Evolutionary conservation across 345 rosid species (phyloP).

Genomic region (Aurinia saxatilis): DNA sequence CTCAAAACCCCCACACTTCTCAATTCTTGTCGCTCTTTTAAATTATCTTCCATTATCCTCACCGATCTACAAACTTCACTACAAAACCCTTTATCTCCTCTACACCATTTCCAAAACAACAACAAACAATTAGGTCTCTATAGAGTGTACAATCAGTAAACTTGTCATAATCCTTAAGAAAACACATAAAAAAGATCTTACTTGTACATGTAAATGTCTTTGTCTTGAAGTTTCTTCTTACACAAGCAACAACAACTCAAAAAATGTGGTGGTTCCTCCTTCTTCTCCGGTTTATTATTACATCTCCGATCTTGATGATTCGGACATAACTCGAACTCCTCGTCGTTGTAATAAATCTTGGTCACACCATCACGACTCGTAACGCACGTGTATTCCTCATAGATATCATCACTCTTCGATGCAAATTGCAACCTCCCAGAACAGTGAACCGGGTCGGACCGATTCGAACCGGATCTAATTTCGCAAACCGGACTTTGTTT

Average conservation of each 20-base stretch:
- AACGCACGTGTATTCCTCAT: constrained; percentile 62
- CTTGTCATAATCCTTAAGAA: background rate
- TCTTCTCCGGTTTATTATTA: background rate
- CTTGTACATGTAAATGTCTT: constrained; percentile 88
- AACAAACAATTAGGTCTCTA: background rate
- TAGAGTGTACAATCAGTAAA: background rate
- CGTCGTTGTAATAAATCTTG: constrained; percentile 35
- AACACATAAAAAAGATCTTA: constrained; percentile 17
- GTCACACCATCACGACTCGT: constrained; percentile 39
- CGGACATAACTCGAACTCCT: constrained; percentile 15
- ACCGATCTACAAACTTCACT: constrained; percentile 66
- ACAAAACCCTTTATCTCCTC: constrained; percentile 76
- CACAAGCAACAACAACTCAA: constrained; percentile 60
- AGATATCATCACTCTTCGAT: too few species aligned
- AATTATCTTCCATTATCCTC: constrained; percentile 49
- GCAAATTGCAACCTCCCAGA: constrained; percentile 16
- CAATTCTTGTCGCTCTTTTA: constrained; percentile 34
- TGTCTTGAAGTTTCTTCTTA: constrained; percentile 58
- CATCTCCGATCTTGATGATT: background rate
- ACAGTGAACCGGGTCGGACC: constrained; percentile 28
- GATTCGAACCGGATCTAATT: constrained; percentile 3
- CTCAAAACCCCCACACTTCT: constrained; percentile 34
- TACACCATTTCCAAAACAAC: constrained; percentile 25
- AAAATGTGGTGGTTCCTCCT: constrained; percentile 32
- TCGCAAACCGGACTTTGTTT: constrained; percentile 22